Evolutionary conservation across 345 rosid genomes (phyloP).

Genomic region (Eucalyptus pauciflora): DNA sequence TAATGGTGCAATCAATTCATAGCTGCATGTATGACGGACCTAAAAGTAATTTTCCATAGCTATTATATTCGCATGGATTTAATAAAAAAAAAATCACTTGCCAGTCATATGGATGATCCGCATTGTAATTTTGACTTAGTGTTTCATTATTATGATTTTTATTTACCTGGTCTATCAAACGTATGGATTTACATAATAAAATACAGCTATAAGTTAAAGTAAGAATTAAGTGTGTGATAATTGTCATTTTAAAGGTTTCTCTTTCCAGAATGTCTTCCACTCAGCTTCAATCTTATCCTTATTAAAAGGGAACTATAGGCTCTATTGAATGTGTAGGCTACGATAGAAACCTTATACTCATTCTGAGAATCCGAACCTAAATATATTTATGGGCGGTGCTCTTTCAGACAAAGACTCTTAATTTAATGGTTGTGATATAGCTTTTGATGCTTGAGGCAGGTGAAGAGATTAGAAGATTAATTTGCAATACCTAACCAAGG

Average conservation of each 20-base stretch:
- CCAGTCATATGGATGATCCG: not conserved
- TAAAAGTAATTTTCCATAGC: not conserved
- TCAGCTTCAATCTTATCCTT: not conserved
- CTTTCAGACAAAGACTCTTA: not conserved
- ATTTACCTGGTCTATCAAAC: not conserved
- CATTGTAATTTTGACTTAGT: not conserved
- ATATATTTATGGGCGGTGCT: not conserved
- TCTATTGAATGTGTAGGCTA: not conserved
- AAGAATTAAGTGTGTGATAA: not conserved
- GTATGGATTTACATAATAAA: not conserved
- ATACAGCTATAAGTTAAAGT: not conserved
- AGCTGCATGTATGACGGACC: not conserved
- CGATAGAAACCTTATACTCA: not conserved
- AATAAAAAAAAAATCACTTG: not conserved
- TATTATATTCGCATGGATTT: not conserved
- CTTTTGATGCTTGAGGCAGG: not conserved
- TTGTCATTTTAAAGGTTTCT: not conserved
- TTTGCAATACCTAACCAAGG: not conserved
- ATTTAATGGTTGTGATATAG: not conserved
- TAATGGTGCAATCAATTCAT: not conserved
- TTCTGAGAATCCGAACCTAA: not conserved
- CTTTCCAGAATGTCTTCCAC: not conserved
- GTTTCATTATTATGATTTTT: not conserved
- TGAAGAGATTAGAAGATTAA: not conserved
- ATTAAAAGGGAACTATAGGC: not conserved